Evolutionary conservation across 225 moss, liverwort and hornwort species (phyloP), one percentile per base, ranked within the genome.

Genomic region (Anthoceros angustus): DNA sequence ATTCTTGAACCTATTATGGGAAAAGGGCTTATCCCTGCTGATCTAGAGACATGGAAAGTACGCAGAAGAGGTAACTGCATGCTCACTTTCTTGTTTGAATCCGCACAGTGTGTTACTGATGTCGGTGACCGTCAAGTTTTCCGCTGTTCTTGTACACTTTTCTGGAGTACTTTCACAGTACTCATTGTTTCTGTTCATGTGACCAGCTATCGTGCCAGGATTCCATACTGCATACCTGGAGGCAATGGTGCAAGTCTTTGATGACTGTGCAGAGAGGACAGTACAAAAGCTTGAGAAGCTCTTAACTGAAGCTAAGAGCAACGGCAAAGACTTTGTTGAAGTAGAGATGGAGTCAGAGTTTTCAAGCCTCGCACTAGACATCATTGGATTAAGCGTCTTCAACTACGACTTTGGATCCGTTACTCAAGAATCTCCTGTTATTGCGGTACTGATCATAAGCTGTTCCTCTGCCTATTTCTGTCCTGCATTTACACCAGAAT

Each of bases 1-100:
- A 92, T 99, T 78, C 65, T 99, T 77, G 98, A 92, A 77, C 98
- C 98, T 45, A 99, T 99, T 8, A 99, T 99, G 98, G 98, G 98
- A 24, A 92, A 99, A 77, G 98, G 98, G 69, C 84, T 99, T 48
- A 99, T 99, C 65, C 98, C 98, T 75, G 98, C 98, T 70, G 98
- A 99, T 74, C 72, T 99, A 70, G 86, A 75, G 42, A 99, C 92
- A 55, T 99, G 98, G 98, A 99, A 82, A 82, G 66, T 78, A 38
- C 81, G 98, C 69, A 83, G 98, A 83, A 79, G 98, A 99, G 95
- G 95, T 98, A 70, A 69, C 32, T 32, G 80, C 68, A 66, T 23
- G 23, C 48, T 62, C 66, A 77, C 61, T 73, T 46, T 66, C 41
- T 49, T 39, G 55, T 69, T 40, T 66, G 70, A 70, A 67, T 67